A percentile compares a stretch with the other conserved stretches of the same genome.
phyloP scores from a whole-genome alignment of 2,329 filamentous ascomycete genomes.

The Byssochlamys sp. region DNA sequence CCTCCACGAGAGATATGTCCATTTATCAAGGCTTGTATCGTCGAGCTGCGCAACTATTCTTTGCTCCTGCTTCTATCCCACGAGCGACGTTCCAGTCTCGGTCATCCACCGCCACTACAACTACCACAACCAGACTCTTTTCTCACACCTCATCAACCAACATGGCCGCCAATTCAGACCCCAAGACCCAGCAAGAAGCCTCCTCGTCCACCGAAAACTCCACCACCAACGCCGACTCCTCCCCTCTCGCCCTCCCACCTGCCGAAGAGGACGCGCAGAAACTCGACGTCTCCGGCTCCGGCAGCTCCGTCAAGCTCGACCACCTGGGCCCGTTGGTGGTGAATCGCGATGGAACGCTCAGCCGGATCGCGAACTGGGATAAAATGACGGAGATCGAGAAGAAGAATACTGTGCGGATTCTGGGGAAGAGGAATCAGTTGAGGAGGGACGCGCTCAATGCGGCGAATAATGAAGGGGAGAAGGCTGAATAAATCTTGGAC shows the following conservation, averaged over 20 bases:
- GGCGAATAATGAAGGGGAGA: constrained; percentile 11
- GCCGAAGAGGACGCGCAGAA: constrained; percentile 23
- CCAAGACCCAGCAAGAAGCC: not conserved
- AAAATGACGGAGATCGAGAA: constrained; percentile 61
- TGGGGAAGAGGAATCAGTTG: constrained; percentile 60
- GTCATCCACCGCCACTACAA: not conserved
- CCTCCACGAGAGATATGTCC: not conserved
- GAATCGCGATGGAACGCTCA: constrained; percentile 61
- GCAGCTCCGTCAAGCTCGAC: constrained; percentile 49
- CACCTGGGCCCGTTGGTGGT: constrained; percentile 65
- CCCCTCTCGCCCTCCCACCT: constrained; percentile 3
- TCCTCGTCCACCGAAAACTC: not conserved
- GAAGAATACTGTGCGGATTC: constrained; percentile 55
- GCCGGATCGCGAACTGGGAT: constrained; percentile 63
- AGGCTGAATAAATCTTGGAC: not conserved
- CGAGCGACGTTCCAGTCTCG: not conserved
- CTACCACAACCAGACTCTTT: not conserved
- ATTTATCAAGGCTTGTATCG: not conserved
- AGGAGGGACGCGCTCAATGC: constrained; percentile 48
- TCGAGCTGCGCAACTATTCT: not conserved
- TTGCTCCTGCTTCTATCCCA: not conserved
- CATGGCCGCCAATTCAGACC: not conserved
- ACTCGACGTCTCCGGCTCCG: constrained; percentile 52
- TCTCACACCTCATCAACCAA: not conserved
- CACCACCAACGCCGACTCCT: not conserved